Conservation (phyloP, 371 early-diverging fungal species). For the Cokeromyces recurvatus region DNA sequence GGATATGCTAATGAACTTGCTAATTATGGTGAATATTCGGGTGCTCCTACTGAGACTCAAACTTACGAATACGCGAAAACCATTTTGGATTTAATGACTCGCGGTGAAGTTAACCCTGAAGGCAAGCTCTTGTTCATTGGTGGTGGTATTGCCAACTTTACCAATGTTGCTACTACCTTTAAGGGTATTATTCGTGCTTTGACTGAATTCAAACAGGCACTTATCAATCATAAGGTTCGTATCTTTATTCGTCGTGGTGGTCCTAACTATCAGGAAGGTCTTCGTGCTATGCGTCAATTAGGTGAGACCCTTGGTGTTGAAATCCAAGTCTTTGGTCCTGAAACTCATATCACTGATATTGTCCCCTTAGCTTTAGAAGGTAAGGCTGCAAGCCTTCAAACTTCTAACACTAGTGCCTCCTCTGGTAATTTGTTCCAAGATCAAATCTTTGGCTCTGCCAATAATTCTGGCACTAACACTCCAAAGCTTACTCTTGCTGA, state of each 20-base stretch:
- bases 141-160: slow-evolving; percentile 99
- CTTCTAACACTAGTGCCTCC: slow-evolving; percentile 26
- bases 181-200: slow-evolving; percentile 97
- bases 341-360: slow-evolving; percentile 97
- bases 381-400: slow-evolving; percentile 23
- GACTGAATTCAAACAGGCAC: slow-evolving; percentile 81
- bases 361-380: slow-evolving; percentile 88
- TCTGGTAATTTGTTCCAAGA: slow-evolving; percentile 65
- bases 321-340: slow-evolving; percentile 95
- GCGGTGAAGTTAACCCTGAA: slow-evolving; percentile 72
- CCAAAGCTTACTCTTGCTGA: slow-evolving; percentile 33
- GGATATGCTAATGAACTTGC: slow-evolving; percentile 93
- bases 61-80: slow-evolving; percentile 98
- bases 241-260: slow-evolving; percentile 97
- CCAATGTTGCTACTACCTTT: slow-evolving; percentile 97
- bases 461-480: slow-evolving; percentile 29
- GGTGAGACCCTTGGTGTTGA: slow-evolving; percentile 91
- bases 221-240: slow-evolving; percentile 84
- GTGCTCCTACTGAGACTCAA: slow-evolving; percentile 96
- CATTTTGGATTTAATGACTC: slow-evolving; percentile 96
- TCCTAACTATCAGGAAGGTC: slow-evolving; percentile 98
- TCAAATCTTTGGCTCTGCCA: slow-evolving; percentile 50
- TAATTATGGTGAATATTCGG: slow-evolving; percentile 99
- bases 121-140: slow-evolving; percentile 97
- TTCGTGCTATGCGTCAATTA: slow-evolving; percentile 89